These are phyloP conservation scores for Helicocarpus griseus DNA, from an alignment of 2,329 filamentous ascomycete genomes.

Conservation along the genomic window DNA sequence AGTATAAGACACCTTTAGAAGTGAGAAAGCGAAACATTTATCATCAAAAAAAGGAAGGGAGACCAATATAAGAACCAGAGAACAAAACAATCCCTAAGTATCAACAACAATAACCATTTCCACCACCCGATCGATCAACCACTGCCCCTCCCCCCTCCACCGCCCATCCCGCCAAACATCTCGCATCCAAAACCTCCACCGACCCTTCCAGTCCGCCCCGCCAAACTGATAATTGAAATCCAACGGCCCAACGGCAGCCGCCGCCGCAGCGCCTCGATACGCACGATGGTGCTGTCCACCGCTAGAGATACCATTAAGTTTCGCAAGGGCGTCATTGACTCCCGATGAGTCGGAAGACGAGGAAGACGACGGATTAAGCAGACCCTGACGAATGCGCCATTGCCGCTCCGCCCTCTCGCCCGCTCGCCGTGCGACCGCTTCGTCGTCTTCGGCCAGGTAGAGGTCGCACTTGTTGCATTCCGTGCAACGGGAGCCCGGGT, in stretches of 20 bases:
- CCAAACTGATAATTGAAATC: slow-evolving; percentile 19
- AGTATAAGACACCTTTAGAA: background rate
- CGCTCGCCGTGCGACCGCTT: slow-evolving; percentile 57
- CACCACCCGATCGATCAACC: slow-evolving; percentile 30
- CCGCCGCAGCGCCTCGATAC: slow-evolving; percentile 6
- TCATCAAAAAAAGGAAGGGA: background rate
- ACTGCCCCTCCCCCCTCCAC: slow-evolving; percentile 35
- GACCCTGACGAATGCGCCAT: slow-evolving; percentile 58
- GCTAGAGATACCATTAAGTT: slow-evolving; percentile 16
- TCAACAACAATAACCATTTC: slow-evolving; percentile 27
- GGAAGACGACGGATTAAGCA: slow-evolving; percentile 11
- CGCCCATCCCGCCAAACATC: slow-evolving; percentile 31
- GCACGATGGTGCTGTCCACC: background rate
- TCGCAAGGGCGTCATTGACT: slow-evolving; percentile 12
- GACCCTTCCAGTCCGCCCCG: slow-evolving; percentile 12
- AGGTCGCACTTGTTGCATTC: slow-evolving; percentile 77
- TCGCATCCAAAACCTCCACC: slow-evolving; percentile 26
- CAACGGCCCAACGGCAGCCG: slow-evolving; percentile 12
- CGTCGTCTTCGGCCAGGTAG: slow-evolving; percentile 61
- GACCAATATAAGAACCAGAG: background rate
- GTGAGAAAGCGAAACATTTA: too few relatives aligned
- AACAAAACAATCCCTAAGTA: slow-evolving; percentile 1
- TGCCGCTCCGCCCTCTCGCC: slow-evolving; percentile 61
- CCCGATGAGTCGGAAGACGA: slow-evolving; percentile 4
- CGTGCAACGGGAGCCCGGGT: slow-evolving; percentile 62